Evolutionary conservation across 2,329 filamentous ascomycete species (phyloP).

Genomic region (Didymella keratinophila): DNA sequence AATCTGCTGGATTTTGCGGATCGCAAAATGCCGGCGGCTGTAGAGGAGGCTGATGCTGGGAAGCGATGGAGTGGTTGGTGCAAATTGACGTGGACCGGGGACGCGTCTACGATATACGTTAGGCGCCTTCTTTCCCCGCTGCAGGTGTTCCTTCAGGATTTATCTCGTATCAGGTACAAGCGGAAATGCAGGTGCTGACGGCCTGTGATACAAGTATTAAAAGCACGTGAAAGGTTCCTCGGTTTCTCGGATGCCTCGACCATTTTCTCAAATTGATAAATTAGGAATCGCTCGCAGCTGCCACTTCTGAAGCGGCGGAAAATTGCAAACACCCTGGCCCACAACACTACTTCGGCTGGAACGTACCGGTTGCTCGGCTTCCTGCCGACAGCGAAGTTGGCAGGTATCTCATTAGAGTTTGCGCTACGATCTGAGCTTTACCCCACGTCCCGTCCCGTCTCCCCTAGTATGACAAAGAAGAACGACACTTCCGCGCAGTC

Average conservation of each 20-base stretch:
- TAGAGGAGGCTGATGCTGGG: background rate
- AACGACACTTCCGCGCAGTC: background rate
- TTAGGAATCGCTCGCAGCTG: background rate
- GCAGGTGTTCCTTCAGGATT: constrained; percentile 4
- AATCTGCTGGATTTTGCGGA: background rate
- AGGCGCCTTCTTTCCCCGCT: constrained; percentile 2
- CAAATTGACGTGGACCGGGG: background rate
- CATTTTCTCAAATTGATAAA: background rate
- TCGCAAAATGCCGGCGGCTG: background rate
- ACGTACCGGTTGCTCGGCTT: constrained; percentile 2
- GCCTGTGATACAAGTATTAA: background rate
- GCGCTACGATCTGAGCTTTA: background rate
- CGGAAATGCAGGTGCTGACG: background rate
- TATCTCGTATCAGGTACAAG: background rate
- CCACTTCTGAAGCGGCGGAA: background rate
- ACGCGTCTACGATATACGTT: background rate
- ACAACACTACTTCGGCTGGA: background rate
- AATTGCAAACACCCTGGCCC: background rate
- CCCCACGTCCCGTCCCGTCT: constrained; percentile 13
- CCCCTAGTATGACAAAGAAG: constrained; percentile 2
- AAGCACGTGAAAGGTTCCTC: background rate
- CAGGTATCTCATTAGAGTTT: constrained; percentile 1
- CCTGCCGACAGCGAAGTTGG: constrained; percentile 4
- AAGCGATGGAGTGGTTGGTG: background rate
- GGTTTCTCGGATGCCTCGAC: background rate